Percentiles rank a stretch among this genome's conserved stretches.
Conservation (phyloP, 441 rosid genomes). For the Kokia cookei region DNA sequence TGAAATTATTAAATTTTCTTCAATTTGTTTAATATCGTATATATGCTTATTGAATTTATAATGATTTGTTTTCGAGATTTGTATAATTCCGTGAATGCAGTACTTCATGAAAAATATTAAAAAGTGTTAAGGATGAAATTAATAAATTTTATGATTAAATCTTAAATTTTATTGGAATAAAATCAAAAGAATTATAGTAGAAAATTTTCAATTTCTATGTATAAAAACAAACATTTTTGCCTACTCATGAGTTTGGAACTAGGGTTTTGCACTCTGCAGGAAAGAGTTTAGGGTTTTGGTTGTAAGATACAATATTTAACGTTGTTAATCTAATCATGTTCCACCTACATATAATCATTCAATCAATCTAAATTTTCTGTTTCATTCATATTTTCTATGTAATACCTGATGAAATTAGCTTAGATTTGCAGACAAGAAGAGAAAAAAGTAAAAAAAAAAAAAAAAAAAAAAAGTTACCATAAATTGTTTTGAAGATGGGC, state of each 20-base stretch:
- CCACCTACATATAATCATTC: background rate
- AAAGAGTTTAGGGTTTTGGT: constrained; percentile 30
- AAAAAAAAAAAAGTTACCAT: background rate
- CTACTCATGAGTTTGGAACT: constrained; percentile 5
- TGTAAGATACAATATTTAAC: background rate
- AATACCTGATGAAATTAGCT: background rate
- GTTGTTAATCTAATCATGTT: background rate
- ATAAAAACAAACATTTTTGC: too few species aligned
- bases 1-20: too few species aligned
- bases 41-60: too few species aligned
- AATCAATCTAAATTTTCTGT: background rate
- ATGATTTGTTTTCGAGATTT: too few species aligned
- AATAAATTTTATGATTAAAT: too few species aligned
- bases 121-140: too few species aligned
- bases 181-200: too few species aligned
- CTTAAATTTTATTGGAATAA: too few species aligned
- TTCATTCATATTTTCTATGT: background rate
- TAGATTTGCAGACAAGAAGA: background rate
- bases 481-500: background rate
- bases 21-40: too few species aligned
- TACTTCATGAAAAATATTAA: too few species aligned
- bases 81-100: too few species aligned
- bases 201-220: background rate
- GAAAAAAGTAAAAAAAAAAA: background rate
- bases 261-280: constrained; percentile 32